Percentiles rank a stretch among this genome's conserved stretches.
Conservation (phyloP, 306 rosid genomes). For the Ormosia emarginata region DNA sequence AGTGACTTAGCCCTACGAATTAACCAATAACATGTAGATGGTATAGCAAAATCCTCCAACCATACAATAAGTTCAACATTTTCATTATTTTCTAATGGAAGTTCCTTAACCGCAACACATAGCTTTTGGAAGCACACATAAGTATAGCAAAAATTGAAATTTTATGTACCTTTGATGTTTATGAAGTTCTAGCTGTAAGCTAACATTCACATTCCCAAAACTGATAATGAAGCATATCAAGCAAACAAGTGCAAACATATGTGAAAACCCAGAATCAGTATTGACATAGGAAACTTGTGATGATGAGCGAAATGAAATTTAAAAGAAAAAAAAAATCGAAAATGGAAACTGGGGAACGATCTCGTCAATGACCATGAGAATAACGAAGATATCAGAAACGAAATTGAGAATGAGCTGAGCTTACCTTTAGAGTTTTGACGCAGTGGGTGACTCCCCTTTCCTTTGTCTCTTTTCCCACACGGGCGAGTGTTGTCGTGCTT, state of each 20-base stretch:
- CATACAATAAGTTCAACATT: background rate
- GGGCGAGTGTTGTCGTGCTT: background rate
- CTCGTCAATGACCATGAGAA: background rate
- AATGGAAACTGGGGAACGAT: slow-evolving; percentile 3
- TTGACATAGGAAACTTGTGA: background rate
- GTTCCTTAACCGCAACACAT: background rate
- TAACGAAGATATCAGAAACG: background rate
- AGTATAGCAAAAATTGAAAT: background rate
- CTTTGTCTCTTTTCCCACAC: background rate
- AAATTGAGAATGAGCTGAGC: background rate
- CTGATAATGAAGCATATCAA: background rate
- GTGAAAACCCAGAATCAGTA: background rate
- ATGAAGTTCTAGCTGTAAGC: slow-evolving; percentile 14
- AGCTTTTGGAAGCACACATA: slow-evolving; percentile 7
- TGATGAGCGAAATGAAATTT: background rate
- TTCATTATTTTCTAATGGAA: background rate
- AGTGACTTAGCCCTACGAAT: too few relatives aligned
- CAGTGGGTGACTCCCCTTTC: background rate
- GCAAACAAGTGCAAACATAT: background rate
- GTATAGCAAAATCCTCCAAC: background rate
- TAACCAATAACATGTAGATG: too few relatives aligned
- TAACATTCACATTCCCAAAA: slow-evolving; percentile 26
- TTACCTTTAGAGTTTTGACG: background rate
- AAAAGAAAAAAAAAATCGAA: background rate
- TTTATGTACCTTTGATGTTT: background rate